Percentiles rank a stretch among this genome's conserved stretches.
Evolutionary conservation across 805 yeast genomes (phyloP).

Genomic region (Nakazawaea wyomingensis): DNA sequence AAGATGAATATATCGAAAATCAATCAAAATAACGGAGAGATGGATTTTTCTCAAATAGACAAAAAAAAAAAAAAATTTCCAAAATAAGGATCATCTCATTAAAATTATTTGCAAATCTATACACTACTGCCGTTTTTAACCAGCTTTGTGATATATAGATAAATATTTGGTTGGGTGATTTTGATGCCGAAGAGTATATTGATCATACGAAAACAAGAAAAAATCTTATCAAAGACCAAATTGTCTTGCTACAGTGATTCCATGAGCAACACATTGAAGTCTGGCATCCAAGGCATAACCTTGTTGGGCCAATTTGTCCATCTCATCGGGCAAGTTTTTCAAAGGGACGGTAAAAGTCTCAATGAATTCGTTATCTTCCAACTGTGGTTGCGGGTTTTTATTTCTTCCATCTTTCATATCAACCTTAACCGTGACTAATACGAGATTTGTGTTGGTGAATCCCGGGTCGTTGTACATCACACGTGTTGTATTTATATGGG

Average conservation of each 20-base stretch:
- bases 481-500: conserved; percentile 28
- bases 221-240: conserved; percentile 6
- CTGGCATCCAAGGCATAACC: conserved; percentile 85
- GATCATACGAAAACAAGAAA: no score
- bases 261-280: conserved; percentile 81
- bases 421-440: conserved; percentile 70
- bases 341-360: conserved; percentile 79
- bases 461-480: conserved; percentile 51
- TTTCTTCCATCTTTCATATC: conserved; percentile 68
- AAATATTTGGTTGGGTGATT: no score
- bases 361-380: conserved; percentile 90
- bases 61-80: no score
- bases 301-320: conserved; percentile 47
- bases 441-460: conserved; percentile 83
- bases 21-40: no score
- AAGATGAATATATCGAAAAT: no score
- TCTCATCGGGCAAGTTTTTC: conserved; percentile 45
- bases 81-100: no score
- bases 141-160: no score
- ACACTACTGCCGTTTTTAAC: background rate
- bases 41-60: no score
- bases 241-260: conserved; percentile 52
- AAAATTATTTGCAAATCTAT: background rate
- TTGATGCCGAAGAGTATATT: no score
- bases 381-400: conserved; percentile 58